These are phyloP conservation scores for Colletotrichum sublineola DNA, from an alignment of 2,329 filamentous ascomycete genomes.

Conservation along the genomic window DNA sequence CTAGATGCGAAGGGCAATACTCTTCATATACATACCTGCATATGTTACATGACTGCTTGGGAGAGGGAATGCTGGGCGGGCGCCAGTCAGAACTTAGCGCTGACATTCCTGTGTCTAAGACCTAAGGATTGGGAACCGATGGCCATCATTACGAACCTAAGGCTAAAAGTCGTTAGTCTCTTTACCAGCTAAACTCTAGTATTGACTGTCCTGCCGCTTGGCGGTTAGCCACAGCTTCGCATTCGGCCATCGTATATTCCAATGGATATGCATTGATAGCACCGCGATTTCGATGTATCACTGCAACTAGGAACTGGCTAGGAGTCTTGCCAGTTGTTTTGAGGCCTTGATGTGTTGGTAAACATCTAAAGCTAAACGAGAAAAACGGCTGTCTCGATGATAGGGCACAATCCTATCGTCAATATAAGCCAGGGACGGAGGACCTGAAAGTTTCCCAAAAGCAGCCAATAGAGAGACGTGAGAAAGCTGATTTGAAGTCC, in stretches of 20 bases:
- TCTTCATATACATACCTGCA: background rate
- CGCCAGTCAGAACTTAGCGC: conserved; percentile 11
- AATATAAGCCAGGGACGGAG: background rate
- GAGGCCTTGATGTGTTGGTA: background rate
- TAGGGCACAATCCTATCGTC: background rate
- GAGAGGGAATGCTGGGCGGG: too few relatives aligned
- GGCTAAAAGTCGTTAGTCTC: too few relatives aligned
- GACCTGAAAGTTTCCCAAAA: too few relatives aligned
- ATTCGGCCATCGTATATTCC: background rate
- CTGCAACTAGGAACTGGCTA: background rate
- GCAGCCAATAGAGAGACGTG: background rate
- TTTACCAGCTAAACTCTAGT: background rate
- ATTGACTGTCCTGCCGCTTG: too few relatives aligned
- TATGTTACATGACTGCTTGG: background rate
- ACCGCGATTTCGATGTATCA: background rate
- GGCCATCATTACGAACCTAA: background rate
- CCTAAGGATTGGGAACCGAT: background rate
- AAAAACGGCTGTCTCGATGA: background rate
- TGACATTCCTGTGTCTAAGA: background rate
- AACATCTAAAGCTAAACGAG: too few relatives aligned
- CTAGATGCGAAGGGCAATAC: background rate
- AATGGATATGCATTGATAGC: background rate
- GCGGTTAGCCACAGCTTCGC: too few relatives aligned
- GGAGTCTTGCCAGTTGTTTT: background rate
- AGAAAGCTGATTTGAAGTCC: too few relatives aligned